A percentile compares a stretch with the other conserved stretches of the same genome.
Evolutionary conservation across 371 early-diverging fungal genomes (phyloP).

Genomic region (Capillidium heterosporum): DNA sequence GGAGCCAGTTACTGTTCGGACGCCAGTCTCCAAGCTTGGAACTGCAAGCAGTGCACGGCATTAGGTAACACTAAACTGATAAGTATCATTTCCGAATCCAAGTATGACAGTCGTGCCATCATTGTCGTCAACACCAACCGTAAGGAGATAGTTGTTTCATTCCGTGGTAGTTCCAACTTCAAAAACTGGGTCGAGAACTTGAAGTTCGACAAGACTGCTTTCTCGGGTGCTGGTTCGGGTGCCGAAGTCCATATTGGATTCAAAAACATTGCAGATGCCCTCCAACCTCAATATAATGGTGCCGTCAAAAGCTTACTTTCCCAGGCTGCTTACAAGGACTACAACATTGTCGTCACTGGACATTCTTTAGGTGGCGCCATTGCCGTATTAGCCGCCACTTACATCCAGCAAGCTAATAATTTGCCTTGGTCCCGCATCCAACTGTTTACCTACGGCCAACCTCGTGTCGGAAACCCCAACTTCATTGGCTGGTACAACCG

Average conservation of each 20-base stretch:
- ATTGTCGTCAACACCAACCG: background rate
- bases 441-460: constrained; percentile 17
- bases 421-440: background rate
- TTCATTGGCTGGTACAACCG: constrained; percentile 20
- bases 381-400: background rate
- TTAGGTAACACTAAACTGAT: background rate
- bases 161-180: background rate
- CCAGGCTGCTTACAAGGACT: constrained; percentile 1
- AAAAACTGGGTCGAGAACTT: constrained; percentile 2
- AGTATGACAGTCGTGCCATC: background rate
- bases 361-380: constrained; percentile 9
- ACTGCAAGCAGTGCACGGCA: background rate
- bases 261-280: constrained; percentile 1
- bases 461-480: constrained; percentile 23
- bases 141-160: constrained; percentile 2
- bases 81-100: too few relatives aligned
- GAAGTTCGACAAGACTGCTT: background rate
- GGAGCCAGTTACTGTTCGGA: constrained; percentile 1
- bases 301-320: background rate
- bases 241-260: constrained; percentile 2
- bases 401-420: background rate
- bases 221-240: background rate
- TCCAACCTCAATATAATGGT: background rate
- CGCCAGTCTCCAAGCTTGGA: background rate
- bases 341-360: constrained; percentile 7